Evolutionary conservation across 805 yeast genomes (phyloP), one percentile per base, ranked within the genome.

Genomic region (Saturnispora galanensis): DNA sequence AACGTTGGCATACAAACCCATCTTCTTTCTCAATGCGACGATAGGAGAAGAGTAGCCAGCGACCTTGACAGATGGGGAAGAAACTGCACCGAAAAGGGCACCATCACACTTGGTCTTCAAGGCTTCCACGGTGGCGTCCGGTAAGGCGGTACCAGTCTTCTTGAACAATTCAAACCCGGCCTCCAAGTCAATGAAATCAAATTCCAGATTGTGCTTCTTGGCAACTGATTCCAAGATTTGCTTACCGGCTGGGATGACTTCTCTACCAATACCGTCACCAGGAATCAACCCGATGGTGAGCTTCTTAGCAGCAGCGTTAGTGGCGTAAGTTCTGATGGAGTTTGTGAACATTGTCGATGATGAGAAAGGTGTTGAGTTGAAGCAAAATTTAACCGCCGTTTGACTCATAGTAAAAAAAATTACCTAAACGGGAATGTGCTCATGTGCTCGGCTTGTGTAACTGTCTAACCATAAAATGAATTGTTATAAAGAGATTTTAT

Each of bases 181-280:
- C 48, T 84, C 80, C 56, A 93, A 76, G 58, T 87, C 79, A 42
- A 85, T 82, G 59, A 93, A 93, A 56, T 88, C 84, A 57, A 93
- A 93, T 45, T 77, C 71, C 53, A 93, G 74, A 35, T 84, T 89
- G 57, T 72, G 83, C 47, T 74, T 69, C n/a, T 82, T 66, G 37
- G 90, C 88, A 47, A 93, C 75, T 50, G 79, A 81, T 66, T 90
- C 90, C 55, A 93, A 73, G 29, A 93, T 77, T 51, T 85, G 84
- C 55, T 78, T 77, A 56, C 98, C 98, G 37, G 97, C 95, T 50
- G 98, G 98, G 49, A 93, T 89, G 39, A 93, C 98, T 68, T 93
- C 98, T 59, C 84, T 79, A 45, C 98, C 98, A 55, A 93, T 93
- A 53, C 98, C 98, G 64, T 93, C 98, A 62, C 98, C 98, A 42